Evolutionary conservation across 2,329 filamentous ascomycete species (phyloP).

Genomic region (Verticillium nubilum): DNA sequence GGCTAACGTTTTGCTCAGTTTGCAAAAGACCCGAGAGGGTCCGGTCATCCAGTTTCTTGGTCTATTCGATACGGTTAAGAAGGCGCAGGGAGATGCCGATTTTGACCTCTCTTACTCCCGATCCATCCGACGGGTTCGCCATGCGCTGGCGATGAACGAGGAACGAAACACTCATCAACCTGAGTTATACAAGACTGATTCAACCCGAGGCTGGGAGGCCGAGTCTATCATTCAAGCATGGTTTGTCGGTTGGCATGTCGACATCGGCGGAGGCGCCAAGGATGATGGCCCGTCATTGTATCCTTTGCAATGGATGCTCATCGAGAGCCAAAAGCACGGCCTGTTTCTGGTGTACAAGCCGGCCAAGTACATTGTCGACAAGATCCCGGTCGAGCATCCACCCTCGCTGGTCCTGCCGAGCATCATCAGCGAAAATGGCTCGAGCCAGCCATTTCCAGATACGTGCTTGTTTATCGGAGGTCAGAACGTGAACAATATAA

Average conservation of each 20-base stretch:
- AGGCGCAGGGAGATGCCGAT: slow-evolving; percentile 15
- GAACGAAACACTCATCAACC: slow-evolving; percentile 20
- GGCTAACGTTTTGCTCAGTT: slow-evolving; percentile 2
- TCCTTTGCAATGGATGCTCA: slow-evolving; percentile 35
- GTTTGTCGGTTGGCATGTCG: slow-evolving; percentile 31
- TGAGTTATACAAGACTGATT: slow-evolving; percentile 15
- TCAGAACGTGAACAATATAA: background rate
- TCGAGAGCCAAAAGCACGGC: slow-evolving; percentile 24
- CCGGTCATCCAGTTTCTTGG: slow-evolving; percentile 31
- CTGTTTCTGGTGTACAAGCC: slow-evolving; percentile 17
- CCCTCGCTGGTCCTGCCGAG: background rate
- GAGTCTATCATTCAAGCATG: slow-evolving; percentile 28
- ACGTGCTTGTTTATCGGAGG: background rate
- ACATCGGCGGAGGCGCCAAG: slow-evolving; percentile 27
- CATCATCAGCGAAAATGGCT: background rate
- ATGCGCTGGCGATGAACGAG: slow-evolving; percentile 33
- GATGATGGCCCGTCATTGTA: slow-evolving; percentile 32
- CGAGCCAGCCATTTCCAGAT: background rate
- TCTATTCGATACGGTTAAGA: slow-evolving; percentile 28
- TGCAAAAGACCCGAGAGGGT: slow-evolving; percentile 7
- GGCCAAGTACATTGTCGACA: background rate
- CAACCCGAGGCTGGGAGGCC: slow-evolving; percentile 14
- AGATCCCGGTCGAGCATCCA: slow-evolving; percentile 12
- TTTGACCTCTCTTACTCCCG: slow-evolving; percentile 23
- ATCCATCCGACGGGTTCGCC: slow-evolving; percentile 27